These are phyloP conservation scores for Clitopilus hobsonii DNA, from an alignment of 768 basidiomycete species.

Conservation along the genomic window DNA sequence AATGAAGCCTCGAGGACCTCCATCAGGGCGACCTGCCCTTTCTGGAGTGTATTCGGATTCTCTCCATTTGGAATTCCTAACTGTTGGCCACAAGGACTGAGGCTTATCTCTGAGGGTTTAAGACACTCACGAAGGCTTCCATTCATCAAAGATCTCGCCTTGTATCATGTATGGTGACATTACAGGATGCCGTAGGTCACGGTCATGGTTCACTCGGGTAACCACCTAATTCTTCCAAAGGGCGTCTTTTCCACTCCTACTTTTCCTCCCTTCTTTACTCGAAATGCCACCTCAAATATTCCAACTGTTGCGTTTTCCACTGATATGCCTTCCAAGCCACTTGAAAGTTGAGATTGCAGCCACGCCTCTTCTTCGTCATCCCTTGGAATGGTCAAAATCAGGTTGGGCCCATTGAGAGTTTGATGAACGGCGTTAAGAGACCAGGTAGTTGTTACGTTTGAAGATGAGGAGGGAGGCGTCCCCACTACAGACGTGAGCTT, in stretches of 20 bases:
- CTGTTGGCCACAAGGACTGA: no score
- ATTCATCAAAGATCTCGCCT: no score
- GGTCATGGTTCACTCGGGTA: constrained; percentile 8
- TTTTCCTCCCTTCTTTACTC: constrained; percentile 24
- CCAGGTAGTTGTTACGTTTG: constrained; percentile 31
- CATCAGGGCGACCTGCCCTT: no score
- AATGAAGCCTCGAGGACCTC: no score
- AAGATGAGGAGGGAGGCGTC: constrained; percentile 23
- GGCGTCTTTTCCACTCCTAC: constrained; percentile 33
- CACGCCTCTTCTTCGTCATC: constrained; percentile 26
- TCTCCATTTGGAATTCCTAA: no score
- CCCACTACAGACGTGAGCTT: constrained; percentile 50
- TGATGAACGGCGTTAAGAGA: constrained; percentile 29
- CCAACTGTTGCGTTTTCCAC: constrained; percentile 19
- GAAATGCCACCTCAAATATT: constrained; percentile 53
- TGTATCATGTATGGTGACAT: no score
- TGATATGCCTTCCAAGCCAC: not conserved
- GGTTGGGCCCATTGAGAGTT: constrained; percentile 9
- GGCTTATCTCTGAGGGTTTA: no score
- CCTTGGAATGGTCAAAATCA: constrained; percentile 32
- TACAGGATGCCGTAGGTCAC: no score
- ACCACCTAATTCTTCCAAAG: constrained; percentile 48
- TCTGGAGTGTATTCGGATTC: no score
- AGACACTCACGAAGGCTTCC: no score
- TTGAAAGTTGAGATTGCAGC: no score